These are phyloP conservation scores for Mollisiaceae sp. DNA, from an alignment of 2,329 filamentous ascomycete genomes.

Conservation along the genomic window DNA sequence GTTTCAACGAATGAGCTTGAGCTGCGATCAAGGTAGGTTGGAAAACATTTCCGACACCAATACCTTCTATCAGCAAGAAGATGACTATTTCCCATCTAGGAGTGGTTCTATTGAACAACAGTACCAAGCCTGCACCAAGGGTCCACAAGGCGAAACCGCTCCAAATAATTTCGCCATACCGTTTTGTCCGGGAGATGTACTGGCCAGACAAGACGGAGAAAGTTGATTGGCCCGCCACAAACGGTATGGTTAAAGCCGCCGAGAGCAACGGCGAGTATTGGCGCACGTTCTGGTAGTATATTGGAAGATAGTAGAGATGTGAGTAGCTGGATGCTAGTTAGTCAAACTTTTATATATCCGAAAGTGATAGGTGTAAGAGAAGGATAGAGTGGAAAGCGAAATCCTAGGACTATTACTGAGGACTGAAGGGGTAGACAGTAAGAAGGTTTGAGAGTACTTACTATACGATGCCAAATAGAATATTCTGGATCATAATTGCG, in stretches of 20 bases:
- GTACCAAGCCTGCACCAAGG: constrained; percentile 57
- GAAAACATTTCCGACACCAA: constrained; percentile 57
- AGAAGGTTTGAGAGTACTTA: not conserved
- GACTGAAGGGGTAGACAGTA: not conserved
- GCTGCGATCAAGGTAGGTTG: constrained; percentile 59
- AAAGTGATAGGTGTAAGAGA: not conserved
- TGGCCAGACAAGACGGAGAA: constrained; percentile 49
- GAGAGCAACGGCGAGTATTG: constrained; percentile 47
- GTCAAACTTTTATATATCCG: not conserved
- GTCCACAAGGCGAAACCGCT: constrained; percentile 45
- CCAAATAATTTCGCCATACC: constrained; percentile 65
- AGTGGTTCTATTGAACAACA: constrained; percentile 53
- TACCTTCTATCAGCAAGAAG: constrained; percentile 55
- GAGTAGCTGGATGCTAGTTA: constrained; percentile 47
- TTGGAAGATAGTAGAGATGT: constrained; percentile 62
- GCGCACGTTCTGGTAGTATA: constrained; percentile 64
- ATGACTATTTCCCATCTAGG: constrained; percentile 54
- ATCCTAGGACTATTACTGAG: not conserved
- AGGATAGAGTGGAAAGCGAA: not conserved
- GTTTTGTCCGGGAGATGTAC: constrained; percentile 56
- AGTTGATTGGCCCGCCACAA: constrained; percentile 54
- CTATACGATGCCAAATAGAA: constrained; percentile 64
- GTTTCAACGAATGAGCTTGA: constrained; percentile 61
- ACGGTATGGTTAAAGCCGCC: constrained; percentile 55
- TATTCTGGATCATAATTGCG: constrained; percentile 61